Percentiles rank a stretch among this genome's conserved stretches.
phyloP scores from a whole-genome alignment of 2,329 filamentous ascomycete species.

The Monilinia vaccinii-corymbosi region DNA sequence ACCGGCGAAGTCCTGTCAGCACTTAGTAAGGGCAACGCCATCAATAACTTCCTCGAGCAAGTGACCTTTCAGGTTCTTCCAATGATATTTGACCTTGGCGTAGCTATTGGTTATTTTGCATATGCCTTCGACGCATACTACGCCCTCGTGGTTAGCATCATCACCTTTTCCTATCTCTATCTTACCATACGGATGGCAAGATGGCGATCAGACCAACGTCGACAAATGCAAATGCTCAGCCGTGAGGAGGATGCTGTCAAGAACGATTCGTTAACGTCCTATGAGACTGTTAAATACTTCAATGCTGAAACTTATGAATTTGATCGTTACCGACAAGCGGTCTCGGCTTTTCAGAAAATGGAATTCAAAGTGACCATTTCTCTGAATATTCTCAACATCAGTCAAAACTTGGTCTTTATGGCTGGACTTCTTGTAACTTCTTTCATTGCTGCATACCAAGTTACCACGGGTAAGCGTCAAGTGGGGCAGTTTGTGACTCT shows the following conservation, averaged over 20 bases:
- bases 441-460: slow-evolving; percentile 68
- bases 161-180: slow-evolving; percentile 94
- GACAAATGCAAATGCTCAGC: slow-evolving; percentile 91
- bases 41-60: slow-evolving; percentile 94
- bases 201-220: slow-evolving; percentile 80
- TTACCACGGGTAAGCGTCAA: slow-evolving; percentile 53
- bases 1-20: slow-evolving; percentile 94
- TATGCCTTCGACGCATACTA: slow-evolving; percentile 79
- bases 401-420: slow-evolving; percentile 73
- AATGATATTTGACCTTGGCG: slow-evolving; percentile 82
- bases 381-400: slow-evolving; percentile 72
- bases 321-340: slow-evolving; percentile 59
- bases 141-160: slow-evolving; percentile 77
- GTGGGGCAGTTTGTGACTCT: slow-evolving; percentile 66
- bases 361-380: slow-evolving; percentile 71
- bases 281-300: slow-evolving; percentile 91
- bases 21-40: slow-evolving; percentile 88
- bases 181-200: slow-evolving; percentile 94
- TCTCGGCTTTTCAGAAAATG: slow-evolving; percentile 61
- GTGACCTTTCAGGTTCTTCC: slow-evolving; percentile 93
- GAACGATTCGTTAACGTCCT: slow-evolving; percentile 98
- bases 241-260: slow-evolving; percentile 95
- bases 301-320: slow-evolving; percentile 78
- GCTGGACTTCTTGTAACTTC: slow-evolving; percentile 63
- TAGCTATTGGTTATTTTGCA: slow-evolving; percentile 77